Conservation (phyloP, 73 alveolate species). For the Stentor roeselii region DNA sequence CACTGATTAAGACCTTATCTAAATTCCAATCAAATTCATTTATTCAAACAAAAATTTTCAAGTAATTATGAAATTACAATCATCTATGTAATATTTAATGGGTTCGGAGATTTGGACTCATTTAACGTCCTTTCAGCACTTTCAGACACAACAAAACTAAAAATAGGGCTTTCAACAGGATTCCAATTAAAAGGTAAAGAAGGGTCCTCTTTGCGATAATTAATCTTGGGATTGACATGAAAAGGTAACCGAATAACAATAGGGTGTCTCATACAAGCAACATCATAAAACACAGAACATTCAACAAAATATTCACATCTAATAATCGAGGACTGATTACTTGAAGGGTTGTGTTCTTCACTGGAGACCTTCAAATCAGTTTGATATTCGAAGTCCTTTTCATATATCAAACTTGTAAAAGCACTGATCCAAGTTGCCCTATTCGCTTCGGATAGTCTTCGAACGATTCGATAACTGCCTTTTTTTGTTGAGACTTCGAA, state of each 20-base stretch:
- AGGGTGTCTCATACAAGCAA: neutral
- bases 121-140: too few species aligned
- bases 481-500: neutral
- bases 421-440: conserved; percentile 23
- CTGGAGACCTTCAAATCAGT: neutral
- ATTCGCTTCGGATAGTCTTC: neutral
- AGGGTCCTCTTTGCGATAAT: neutral
- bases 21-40: too few species aligned
- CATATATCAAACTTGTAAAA: neutral
- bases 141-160: conserved; percentile 9
- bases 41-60: too few species aligned
- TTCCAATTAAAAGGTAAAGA: neutral
- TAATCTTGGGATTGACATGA: conserved; percentile 16
- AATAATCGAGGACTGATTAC: conserved; percentile 1
- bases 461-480: neutral
- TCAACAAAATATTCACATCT: neutral
- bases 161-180: conserved; percentile 10
- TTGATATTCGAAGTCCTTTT: conserved; percentile 14
- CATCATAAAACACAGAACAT: neutral
- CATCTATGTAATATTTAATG: too few species aligned
- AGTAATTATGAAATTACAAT: too few species aligned
- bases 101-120: too few species aligned
- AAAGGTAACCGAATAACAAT: neutral
- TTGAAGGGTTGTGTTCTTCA: conserved; percentile 1
- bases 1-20: too few species aligned